Evolutionary conservation across 2,329 filamentous ascomycete genomes (phyloP), one percentile per base, ranked within the genome.

Genomic region (Fusarium sp.): DNA sequence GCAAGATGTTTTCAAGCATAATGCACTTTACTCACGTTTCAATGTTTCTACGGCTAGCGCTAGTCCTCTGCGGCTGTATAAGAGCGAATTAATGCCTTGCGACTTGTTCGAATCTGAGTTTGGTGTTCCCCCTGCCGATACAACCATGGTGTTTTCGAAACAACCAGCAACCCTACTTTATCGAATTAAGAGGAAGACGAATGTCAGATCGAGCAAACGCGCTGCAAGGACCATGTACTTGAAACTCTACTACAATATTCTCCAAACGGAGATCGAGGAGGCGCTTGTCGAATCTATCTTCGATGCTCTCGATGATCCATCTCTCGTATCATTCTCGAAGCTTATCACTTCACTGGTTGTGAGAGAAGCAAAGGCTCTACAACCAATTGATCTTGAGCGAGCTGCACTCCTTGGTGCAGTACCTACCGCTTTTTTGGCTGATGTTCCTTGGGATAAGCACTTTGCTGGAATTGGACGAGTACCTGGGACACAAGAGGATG

Each of bases 1-100:
- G 9, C 95, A 98, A 76, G 96, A 99, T 75, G 89, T 97, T 32
- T 98, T 98, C 84, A 97, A 97, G 78, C 90, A 93, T 69, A 84
- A 90, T 11, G 87, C 89, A 0, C 85, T 98, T 0, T 96, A 96
- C 77, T 98, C 95, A 0, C 91, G 92, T 13, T 99, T 99, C 79
- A 97, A 93, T 17, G 91, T 99, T 56, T 94, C 93, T 15, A 94
- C 95, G 0, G 92, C 93, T 2, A 93, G 87, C 60, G 80, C 88
- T 27, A 90, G 91, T 33, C 96, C 96, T 0, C 80, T 98, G 13
- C 88, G 92, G 7, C 83, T 99, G 10, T 85, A 92, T 48, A 88
- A 88, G 58, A 93, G 93, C 70, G 86, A 89, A 56, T 87, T 99
- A 2, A 81, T 91, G 15, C 88, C 88, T 8, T 95, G 93, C 0